Evolutionary conservation across 2,329 filamentous ascomycete genomes (phyloP), one percentile per base, ranked within the genome.

Genomic region (Cadophora malorum): DNA sequence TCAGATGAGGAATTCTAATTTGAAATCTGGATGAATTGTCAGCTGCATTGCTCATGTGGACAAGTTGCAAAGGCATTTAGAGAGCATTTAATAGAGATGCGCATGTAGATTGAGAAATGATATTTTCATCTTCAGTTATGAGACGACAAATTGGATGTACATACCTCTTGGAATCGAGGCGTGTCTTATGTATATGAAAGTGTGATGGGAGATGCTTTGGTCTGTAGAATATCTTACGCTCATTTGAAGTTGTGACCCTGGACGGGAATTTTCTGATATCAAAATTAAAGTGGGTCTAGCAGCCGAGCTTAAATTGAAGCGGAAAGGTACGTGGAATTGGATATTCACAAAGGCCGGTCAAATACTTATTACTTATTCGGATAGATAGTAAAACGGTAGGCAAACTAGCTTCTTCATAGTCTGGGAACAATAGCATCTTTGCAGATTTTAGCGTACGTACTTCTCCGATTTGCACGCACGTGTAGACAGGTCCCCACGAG

Each of bases 241-340:
- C 35, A 38, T 21, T 21, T 49, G 28, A 28, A 5, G 28, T 21
- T 4, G 9, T 49, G 19, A 21, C 19, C 5, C 25, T 28, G 56
- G n/a, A 28, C 28, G 21, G 21, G 16, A 58, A 59, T 45, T 59
- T 59, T 59, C 56, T 59, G 56, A 59, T 59, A 58, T 25, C 38
- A 21, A 28, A 38, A 21, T 59, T 59, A 45, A 45, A 45, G 56
- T 45, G 56, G 56, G 21, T 49, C n/a, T 21, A 21, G 21, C 31
- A 38, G 14, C 10, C 31, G 8, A 58, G 9, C 16, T 58, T 31
- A 9, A 31, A 45, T 19, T 16, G 28, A 28, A 28, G 28, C 28
- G 28, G 28, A 28, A 28, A 28, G 28, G 28, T 28, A 28, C 28
- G 28, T 28, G 3, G 28, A 28, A 5, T 28, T 28, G 5, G 5